Base-by-base conservation (phyloP, 1,139 yeast genomes). In the Taphrina sp. region DNA sequence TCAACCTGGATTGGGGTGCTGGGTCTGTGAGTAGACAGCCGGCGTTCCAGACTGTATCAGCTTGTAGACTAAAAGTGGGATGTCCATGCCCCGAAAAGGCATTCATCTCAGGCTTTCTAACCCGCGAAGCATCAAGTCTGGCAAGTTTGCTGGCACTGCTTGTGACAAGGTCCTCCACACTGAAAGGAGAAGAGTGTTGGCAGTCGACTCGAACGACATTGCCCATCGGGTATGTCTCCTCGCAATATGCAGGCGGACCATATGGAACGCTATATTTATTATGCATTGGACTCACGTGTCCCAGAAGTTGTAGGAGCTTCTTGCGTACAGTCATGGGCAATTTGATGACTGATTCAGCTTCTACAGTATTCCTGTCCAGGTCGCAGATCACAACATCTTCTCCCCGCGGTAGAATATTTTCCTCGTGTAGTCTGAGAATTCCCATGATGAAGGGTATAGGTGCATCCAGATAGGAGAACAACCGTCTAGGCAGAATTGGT, bases 391-490 rank as follows among this genome's bases (percentile, higher is more conserved):
- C 61, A 8, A 51, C 56, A 29, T 54, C 61, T 10, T 57, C 61
- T n/a, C 44, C 44, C 7, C 45, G 56, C 2, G 60, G 61, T 12
- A 55, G 45, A 1, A 29, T 44, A 4, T 51, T 14, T n/a, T 38
- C 38, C 3, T 47, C 16, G 10, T 31, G 26, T 3, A 28, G 22
- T 5, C 57, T 34, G n/a, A 52, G 56, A 14, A 60, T 37, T 1
- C 63, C 63, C 14, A 61, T 60, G 17, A 61, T 60, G 31, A 58
- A 61, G 5, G 61, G 60, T 14, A 58, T 58, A 14, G 63, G 63
- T 34, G 59, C 54, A 7, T 60, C 62, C 12, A 61, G 59, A 28
- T 62, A 60, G 10, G 58, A 44, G 3, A 54, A 23, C 35, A 61
- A 47, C 12, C 62, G 46, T 4, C 51, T 17, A 2, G 61, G 62